Evolutionary conservation across 2,329 filamentous ascomycete genomes (phyloP), one percentile per base, ranked within the genome.

Genomic region (Herpomyces periplanetae): DNA sequence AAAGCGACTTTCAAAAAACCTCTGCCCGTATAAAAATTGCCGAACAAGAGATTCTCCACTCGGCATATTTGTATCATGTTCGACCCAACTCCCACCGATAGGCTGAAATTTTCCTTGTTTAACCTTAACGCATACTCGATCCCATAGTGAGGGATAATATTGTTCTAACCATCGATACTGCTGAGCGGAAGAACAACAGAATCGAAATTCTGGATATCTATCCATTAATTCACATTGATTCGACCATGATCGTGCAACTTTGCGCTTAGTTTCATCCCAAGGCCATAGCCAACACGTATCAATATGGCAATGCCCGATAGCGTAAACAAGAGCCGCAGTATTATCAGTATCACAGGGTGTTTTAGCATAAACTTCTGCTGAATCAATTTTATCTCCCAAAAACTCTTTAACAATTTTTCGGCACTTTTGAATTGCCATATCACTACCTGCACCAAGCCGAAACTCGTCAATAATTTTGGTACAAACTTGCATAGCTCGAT

Each of bases 121-220:
- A 24, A 91, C 62, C 48, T 87, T 85, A 21, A 51, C 45, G 44
- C 84, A 85, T 27, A 96, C 75, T 8, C 75, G 61, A 28, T 84
- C 63, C 34, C 69, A 91, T 2, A 69, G 63, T 15, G 58, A 58
- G 0, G 80, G 75, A 33, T 96, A 96, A 27, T 68, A 47, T 28
- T 64, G 44, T 41, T 91, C 71, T 12, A 91, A 49, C 80, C 80
- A 96, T 39, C 88, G 88, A 48, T 68, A 96, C 36, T 96, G 80
- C 35, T 96, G 80, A 8, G 75, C 80, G 34, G 87, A 71, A 1
- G 73, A 88, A 32, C 64, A 71, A 20, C 64, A 59, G 43, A 96
- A 96, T 17, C 68, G 59, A 31, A 85, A 60, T 41, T 96, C 80
- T 0, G 73, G 69, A 27, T 91, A 96, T 13, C 66, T 55, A 24